Base-by-base conservation (phyloP, 1,284 basidiomycete species). In the Ganoderma leucocontextum region DNA sequence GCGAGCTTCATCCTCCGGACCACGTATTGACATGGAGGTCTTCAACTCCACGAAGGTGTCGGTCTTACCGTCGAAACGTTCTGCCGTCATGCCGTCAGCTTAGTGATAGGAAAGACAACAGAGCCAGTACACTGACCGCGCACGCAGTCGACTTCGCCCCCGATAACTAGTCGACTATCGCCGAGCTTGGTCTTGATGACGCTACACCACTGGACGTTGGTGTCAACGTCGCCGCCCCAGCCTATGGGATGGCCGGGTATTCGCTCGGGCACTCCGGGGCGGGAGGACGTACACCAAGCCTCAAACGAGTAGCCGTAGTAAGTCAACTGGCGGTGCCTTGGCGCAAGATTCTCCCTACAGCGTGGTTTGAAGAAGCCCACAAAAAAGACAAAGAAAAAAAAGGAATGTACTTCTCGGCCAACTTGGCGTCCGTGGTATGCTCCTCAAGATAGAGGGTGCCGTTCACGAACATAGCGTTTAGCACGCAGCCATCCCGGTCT, bases 131-230 rank as follows among this genome's bases (percentile, higher is more conserved):
- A 53, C 85, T 70, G 68, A 94, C 94, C 92, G 77, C 89, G 83
- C 19, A 97, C 91, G 75, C 97, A 98, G 79, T 99, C 97, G 1
- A 98, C 97, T 80, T 99, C 97, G 15, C 97, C 97, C 0, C 96
- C 97, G 41, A 98, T 89, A 64, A 97, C 84, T 60, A 98, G 82
- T n/a, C 95, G 87, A 44, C 87, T 87, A 63, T 90, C 85, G 0
- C 92, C 95, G 5, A 98, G 87, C 69, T 95, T 95, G 2, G 95
- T 96, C 78, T 95, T 94, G 58, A 97, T 93, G 35, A 99, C 90
- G 71, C 90, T 92, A 78, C 97, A 98, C 96, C 96, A 99, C 78
- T 98, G 97, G 0, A 95, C 89, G 76, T 98, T 98, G 5, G 95
- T 98, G 77, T 99, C 90, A 10, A 98, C 95, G 70, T 94, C 91